Evolutionary conservation across 2,329 filamentous ascomycete species (phyloP).

Genomic region (Gliomastix tumulicola): DNA sequence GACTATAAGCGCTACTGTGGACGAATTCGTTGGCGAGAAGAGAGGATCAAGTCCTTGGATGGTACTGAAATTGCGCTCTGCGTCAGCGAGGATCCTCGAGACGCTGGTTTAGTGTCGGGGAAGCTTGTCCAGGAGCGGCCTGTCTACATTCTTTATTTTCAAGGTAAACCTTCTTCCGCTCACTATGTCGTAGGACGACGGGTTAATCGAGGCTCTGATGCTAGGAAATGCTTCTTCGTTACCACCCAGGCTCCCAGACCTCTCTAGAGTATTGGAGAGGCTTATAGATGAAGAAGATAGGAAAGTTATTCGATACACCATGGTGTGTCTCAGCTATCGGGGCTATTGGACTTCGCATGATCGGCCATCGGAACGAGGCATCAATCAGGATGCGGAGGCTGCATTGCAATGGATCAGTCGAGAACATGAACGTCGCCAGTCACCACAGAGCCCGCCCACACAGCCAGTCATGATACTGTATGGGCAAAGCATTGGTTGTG

Average conservation of each 20-base stretch:
- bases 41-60: slow-evolving; percentile 53
- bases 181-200: too few relatives aligned
- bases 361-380: slow-evolving; percentile 61
- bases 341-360: slow-evolving; percentile 76
- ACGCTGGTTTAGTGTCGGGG: not conserved
- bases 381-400: slow-evolving; percentile 61
- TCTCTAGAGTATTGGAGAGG: slow-evolving; percentile 44
- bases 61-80: slow-evolving; percentile 58
- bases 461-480: slow-evolving; percentile 53
- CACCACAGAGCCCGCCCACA: slow-evolving; percentile 9
- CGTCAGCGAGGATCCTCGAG: slow-evolving; percentile 31
- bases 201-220: slow-evolving; percentile 6
- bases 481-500: slow-evolving; percentile 73
- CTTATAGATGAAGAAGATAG: slow-evolving; percentile 30
- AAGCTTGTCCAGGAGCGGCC: slow-evolving; percentile 13
- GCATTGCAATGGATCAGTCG: slow-evolving; percentile 54
- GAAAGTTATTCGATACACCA: slow-evolving; percentile 30
- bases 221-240: slow-evolving; percentile 53
- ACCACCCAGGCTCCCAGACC: slow-evolving; percentile 48
- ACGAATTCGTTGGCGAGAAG: slow-evolving; percentile 61
- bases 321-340: slow-evolving; percentile 55
- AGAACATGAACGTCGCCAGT: slow-evolving; percentile 20
- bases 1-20: slow-evolving; percentile 55
- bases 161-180: too few relatives aligned
- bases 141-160: slow-evolving; percentile 51